These are phyloP conservation scores for Neckera pumila DNA, from an alignment of 225 moss, liverwort and hornwort species.

Conservation along the genomic window DNA sequence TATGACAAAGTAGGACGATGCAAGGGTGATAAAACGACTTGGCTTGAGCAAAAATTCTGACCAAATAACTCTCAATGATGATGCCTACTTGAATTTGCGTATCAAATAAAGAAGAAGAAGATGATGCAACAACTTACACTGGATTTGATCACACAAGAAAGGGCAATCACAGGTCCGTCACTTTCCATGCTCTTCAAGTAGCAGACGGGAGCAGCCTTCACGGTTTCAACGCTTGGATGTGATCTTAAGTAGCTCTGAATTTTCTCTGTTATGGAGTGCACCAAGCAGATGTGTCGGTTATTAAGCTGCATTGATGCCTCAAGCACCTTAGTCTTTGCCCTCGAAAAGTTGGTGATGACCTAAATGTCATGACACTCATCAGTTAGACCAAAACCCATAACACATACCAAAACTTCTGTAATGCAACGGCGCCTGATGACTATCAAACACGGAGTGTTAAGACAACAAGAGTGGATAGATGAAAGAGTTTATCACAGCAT, in stretches of 20 bases:
- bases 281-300: slow-evolving; percentile 51
- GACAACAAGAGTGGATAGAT: background rate
- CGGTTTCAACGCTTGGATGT: slow-evolving; percentile 46
- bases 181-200: slow-evolving; percentile 42
- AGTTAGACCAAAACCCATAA: background rate
- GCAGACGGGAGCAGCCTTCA: slow-evolving; percentile 42
- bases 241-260: slow-evolving; percentile 24
- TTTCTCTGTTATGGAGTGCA: slow-evolving; percentile 36
- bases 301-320: slow-evolving; percentile 62
- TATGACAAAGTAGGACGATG: background rate
- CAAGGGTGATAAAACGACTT: background rate
- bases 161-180: slow-evolving; percentile 25
- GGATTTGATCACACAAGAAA: slow-evolving; percentile 26
- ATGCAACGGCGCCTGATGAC: background rate
- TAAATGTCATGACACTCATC: background rate
- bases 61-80: background rate
- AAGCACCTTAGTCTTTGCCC: slow-evolving; percentile 44
- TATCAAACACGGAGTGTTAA: slow-evolving; percentile 13
- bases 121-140: slow-evolving; percentile 20
- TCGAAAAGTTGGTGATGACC: slow-evolving; percentile 83
- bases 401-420: background rate
- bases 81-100: background rate
- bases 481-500: background rate
- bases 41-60: background rate
- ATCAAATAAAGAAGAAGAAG: background rate